Conservation (phyloP, 805 yeast species). For the Sugiyamaella qingdaonensis region DNA sequence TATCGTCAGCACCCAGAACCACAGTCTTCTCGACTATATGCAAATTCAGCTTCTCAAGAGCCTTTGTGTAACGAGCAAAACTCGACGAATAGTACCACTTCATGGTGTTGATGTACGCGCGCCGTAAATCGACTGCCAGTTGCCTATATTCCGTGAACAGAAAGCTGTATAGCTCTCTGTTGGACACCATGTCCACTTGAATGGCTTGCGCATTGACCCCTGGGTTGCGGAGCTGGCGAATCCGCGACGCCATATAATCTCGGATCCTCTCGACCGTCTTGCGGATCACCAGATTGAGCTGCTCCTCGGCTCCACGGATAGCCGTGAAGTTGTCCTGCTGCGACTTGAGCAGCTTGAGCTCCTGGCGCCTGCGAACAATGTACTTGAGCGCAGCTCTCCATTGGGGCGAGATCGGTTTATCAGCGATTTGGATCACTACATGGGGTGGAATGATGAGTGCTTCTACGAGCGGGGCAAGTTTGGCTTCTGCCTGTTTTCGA, state of each 20-base stretch:
- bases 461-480: conserved; percentile 69
- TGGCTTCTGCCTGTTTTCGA: conserved; percentile 46
- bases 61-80: conserved; percentile 70
- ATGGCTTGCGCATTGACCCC: conserved; percentile 67
- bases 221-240: conserved; percentile 63
- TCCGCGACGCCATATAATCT: conserved; percentile 58
- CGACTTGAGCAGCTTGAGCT: conserved; percentile 15
- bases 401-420: conserved; percentile 49
- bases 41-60: conserved; percentile 60
- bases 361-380: conserved; percentile 21
- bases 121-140: conserved; percentile 65
- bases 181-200: conserved; percentile 60
- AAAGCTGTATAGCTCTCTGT: conserved; percentile 59
- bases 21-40: conserved; percentile 52
- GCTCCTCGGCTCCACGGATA: conserved; percentile 24
- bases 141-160: conserved; percentile 51
- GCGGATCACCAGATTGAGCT: conserved; percentile 48
- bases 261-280: conserved; percentile 75
- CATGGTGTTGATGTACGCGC: conserved; percentile 86
- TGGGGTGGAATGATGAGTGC: conserved; percentile 75
- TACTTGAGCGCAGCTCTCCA: conserved; percentile 49
- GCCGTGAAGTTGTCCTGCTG: conserved; percentile 18
- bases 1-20: conserved; percentile 48
- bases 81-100: conserved; percentile 84
- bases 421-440: conserved; percentile 52